phyloP scores from a whole-genome alignment of 1,284 basidiomycete genomes.

The Cryptococcus sp. region DNA sequence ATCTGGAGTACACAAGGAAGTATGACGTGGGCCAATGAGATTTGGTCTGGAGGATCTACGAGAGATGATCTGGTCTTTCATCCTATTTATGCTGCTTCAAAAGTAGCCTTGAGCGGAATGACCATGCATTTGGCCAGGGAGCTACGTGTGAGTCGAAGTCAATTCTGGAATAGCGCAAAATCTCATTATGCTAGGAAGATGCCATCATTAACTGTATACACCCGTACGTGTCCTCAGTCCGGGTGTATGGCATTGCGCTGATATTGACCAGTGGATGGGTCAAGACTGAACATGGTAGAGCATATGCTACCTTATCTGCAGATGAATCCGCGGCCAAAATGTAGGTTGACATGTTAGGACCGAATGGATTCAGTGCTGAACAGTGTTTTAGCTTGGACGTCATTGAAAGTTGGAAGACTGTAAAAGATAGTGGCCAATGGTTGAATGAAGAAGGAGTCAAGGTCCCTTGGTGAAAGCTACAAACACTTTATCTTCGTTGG shows the following conservation, averaged over 20 bases:
- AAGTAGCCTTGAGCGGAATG: conserved; percentile 9
- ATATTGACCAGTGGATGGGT: conserved; percentile 3
- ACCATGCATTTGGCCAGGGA: conserved; percentile 11
- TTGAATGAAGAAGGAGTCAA: conserved; percentile 8
- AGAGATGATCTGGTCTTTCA: conserved; percentile 12
- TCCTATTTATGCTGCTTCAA: conserved; percentile 9
- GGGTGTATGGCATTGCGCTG: neutral
- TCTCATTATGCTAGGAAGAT: conserved; percentile 6
- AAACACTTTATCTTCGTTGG: no score
- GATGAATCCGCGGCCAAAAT: conserved; percentile 9
- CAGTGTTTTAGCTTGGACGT: conserved; percentile 6
- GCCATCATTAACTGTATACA: conserved; percentile 9
- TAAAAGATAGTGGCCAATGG: conserved; percentile 8
- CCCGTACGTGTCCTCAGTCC: conserved; percentile 1
- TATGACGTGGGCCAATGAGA: conserved; percentile 3
- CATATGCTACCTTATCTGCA: conserved; percentile 5
- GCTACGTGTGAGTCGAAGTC: conserved; percentile 5
- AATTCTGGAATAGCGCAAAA: neutral
- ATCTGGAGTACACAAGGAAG: conserved; percentile 6
- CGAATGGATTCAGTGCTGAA: neutral
- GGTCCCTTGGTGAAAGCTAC: neutral
- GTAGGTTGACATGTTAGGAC: neutral
- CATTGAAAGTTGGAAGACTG: conserved; percentile 6
- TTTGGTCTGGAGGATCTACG: conserved; percentile 7
- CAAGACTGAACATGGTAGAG: conserved; percentile 5